A percentile compares a stretch with the other conserved stretches of the same genome.
Evolutionary conservation across 345 rosid species (phyloP).

Genomic region (Camelina neglecta): DNA sequence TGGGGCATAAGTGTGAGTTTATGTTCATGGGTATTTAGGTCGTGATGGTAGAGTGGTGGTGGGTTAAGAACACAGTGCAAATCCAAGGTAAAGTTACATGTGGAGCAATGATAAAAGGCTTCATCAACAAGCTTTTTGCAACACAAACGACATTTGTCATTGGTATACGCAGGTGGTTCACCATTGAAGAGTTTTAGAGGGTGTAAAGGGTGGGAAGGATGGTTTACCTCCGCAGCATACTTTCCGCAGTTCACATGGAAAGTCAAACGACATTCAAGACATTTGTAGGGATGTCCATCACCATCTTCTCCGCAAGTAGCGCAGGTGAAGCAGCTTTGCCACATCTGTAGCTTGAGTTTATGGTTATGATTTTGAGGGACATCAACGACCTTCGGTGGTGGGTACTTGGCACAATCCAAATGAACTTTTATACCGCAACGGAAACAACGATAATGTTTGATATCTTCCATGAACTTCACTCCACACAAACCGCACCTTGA

Average conservation of each 20-base stretch:
- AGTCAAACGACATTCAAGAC: neutral
- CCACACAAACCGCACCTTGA: neutral
- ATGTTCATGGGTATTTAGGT: neutral
- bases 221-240: conserved; percentile 3
- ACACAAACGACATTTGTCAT: neutral
- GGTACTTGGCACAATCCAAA: neutral
- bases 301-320: neutral
- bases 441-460: neutral
- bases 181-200: conserved; percentile 1
- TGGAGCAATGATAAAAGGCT: neutral
- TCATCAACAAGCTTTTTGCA: neutral
- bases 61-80: neutral
- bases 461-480: neutral
- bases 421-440: neutral
- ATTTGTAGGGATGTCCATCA: neutral
- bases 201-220: neutral
- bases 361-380: conserved; percentile 4
- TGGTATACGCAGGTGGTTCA: neutral
- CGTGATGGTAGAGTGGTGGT: neutral
- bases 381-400: neutral
- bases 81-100: neutral
- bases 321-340: neutral
- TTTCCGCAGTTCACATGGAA: conserved; percentile 4
- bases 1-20: neutral
- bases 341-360: neutral